phyloP scores from a whole-genome alignment of 73 alveolate genomes.

The Paramecium bursaria region DNA sequence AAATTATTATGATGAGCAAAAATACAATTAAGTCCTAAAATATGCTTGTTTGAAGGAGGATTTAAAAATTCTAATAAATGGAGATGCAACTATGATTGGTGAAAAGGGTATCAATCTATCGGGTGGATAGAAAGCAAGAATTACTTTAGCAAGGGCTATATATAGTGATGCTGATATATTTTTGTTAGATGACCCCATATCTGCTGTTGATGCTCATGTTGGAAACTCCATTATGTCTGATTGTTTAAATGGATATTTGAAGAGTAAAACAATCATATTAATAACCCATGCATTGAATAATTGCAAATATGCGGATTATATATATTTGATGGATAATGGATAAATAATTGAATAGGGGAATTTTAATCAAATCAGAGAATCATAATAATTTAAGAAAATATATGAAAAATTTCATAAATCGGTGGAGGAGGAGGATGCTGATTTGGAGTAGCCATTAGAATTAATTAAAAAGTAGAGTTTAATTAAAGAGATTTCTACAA shows the following conservation, averaged over 20 bases:
- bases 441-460: not conserved
- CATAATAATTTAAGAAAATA: constrained; percentile 35
- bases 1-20: constrained; percentile 73
- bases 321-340: constrained; percentile 62
- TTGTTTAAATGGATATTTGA: constrained; percentile 60
- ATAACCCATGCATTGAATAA: constrained; percentile 64
- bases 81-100: constrained; percentile 82
- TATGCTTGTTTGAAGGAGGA: constrained; percentile 80
- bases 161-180: constrained; percentile 83
- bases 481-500: not conserved
- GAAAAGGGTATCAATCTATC: constrained; percentile 81
- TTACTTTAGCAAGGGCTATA: constrained; percentile 86
- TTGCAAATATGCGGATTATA: constrained; percentile 43
- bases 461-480: not conserved
- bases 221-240: constrained; percentile 61
- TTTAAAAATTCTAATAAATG: constrained; percentile 74
- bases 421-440: constrained; percentile 27
- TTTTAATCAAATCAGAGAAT: constrained; percentile 36
- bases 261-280: constrained; percentile 53
- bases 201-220: constrained; percentile 82
- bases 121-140: constrained; percentile 91
- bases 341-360: constrained; percentile 55
- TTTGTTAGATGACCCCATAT: constrained; percentile 87
- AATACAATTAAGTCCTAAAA: constrained; percentile 75
- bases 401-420: constrained; percentile 28